phyloP scores from a whole-genome alignment of 768 basidiomycete species.

The Kwoniella bestiolae region DNA sequence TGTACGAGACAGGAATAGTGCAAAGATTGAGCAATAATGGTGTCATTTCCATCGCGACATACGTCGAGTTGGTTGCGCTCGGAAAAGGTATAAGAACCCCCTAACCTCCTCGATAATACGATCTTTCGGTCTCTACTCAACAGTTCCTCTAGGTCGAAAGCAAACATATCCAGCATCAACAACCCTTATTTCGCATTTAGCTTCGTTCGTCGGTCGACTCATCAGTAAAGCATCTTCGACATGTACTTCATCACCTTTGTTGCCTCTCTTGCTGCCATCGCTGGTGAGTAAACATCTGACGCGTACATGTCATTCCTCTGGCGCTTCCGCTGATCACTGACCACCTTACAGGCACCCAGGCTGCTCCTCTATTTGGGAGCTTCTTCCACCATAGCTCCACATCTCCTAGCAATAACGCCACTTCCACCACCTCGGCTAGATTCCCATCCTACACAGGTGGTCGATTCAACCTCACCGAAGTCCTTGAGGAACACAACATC shows the following conservation, averaged over 20 bases:
- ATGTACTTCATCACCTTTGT: slow-evolving; percentile 1
- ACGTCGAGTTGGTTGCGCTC: not conserved
- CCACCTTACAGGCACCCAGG: not conserved
- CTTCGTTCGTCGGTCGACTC: not conserved
- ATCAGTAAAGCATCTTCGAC: not conserved
- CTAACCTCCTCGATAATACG: no score
- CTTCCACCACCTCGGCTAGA: not conserved
- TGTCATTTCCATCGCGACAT: not conserved
- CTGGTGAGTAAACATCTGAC: not conserved
- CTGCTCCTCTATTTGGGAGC: not conserved
- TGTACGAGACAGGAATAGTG: not conserved
- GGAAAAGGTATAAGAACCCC: not conserved
- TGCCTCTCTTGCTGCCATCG: slow-evolving; percentile 2
- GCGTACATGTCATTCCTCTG: not conserved
- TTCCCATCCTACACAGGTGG: not conserved
- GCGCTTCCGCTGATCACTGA: not conserved
- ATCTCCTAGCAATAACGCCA: not conserved
- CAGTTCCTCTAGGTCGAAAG: no score
- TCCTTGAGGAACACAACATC: slow-evolving; percentile 2
- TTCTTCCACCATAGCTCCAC: slow-evolving; percentile 2
- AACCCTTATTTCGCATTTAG: not conserved
- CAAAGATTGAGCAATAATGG: not conserved
- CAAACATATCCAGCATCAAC: not conserved
- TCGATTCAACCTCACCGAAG: slow-evolving; percentile 2
- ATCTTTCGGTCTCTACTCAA: no score